Conservation (phyloP, 2,329 filamentous ascomycete species). For the Rugonectria rugulosa region DNA sequence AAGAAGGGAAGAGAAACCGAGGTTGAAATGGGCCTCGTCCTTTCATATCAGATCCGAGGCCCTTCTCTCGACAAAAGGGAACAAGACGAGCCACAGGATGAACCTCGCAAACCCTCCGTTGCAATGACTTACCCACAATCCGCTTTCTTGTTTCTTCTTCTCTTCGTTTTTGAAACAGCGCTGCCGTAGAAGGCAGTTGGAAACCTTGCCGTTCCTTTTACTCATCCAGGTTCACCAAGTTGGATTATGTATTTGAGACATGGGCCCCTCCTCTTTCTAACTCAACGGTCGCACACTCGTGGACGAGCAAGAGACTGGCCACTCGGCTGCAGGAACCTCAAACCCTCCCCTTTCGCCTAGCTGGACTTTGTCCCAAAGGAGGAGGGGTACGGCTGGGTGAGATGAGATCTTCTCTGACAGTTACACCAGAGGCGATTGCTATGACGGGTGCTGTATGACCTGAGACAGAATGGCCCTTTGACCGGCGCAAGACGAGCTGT, state of each 20-base stretch:
- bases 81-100: conserved; percentile 1
- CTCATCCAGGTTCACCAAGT: conserved; percentile 30
- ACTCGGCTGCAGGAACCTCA: conserved; percentile 34
- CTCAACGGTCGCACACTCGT: conserved; percentile 32
- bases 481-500: conserved; percentile 30
- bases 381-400: background rate
- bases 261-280: conserved; percentile 1
- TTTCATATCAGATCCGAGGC: conserved; percentile 29
- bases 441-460: conserved; percentile 50
- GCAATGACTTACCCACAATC: background rate
- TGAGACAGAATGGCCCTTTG: conserved; percentile 17
- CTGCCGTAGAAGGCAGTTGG: conserved; percentile 25
- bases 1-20: background rate
- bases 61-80: conserved; percentile 15
- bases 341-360: conserved; percentile 20
- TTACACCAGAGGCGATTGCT: conserved; percentile 42
- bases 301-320: conserved; percentile 25
- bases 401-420: conserved; percentile 44
- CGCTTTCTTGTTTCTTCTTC: background rate
- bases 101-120: background rate
- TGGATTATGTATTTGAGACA: conserved; percentile 46
- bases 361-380: conserved; percentile 9
- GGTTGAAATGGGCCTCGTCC: conserved; percentile 9
- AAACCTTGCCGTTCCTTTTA: conserved; percentile 20
- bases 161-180: conserved; percentile 37